These are phyloP conservation scores for Chrysanthemum seticuspe DNA, from an alignment of 129 eudicot genomes.

Conservation along the genomic window DNA sequence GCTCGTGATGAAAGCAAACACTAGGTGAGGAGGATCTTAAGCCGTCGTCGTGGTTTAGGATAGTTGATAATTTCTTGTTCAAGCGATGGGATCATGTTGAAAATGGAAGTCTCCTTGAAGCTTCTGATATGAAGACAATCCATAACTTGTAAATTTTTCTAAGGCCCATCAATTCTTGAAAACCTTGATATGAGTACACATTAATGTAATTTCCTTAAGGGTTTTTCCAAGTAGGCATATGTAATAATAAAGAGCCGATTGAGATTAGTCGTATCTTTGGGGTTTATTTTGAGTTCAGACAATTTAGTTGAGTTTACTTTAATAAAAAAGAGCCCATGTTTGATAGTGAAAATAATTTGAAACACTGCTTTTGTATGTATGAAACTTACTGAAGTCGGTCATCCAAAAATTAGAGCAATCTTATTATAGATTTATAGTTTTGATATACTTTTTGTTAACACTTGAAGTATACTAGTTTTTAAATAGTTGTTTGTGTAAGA, in stretches of 20 bases:
- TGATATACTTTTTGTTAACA: too few relatives aligned
- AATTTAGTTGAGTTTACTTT: too few relatives aligned
- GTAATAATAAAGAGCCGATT: constrained; percentile 6
- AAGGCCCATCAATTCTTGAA: background rate
- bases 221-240: background rate
- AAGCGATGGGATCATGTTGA: constrained; percentile 97
- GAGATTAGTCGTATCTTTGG: too few relatives aligned
- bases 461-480: too few relatives aligned
- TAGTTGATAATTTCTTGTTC: constrained; percentile 89
- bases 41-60: constrained; percentile 94
- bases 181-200: background rate
- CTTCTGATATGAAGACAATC: constrained; percentile 85
- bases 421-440: too few relatives aligned
- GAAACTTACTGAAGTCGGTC: too few relatives aligned
- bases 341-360: too few relatives aligned
- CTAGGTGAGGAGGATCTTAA: constrained; percentile 88
- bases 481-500: too few relatives aligned
- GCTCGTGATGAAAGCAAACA: constrained; percentile 77
- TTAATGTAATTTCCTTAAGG: background rate
- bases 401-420: too few relatives aligned
- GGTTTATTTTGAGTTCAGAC: too few relatives aligned
- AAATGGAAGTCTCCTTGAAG: constrained; percentile 64
- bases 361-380: too few relatives aligned
- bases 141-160: constrained; percentile 55
- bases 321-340: too few relatives aligned